Percentiles rank a stretch among this genome's conserved stretches.
Evolutionary conservation across 805 yeast genomes (phyloP).

Genomic region (Candida orba): DNA sequence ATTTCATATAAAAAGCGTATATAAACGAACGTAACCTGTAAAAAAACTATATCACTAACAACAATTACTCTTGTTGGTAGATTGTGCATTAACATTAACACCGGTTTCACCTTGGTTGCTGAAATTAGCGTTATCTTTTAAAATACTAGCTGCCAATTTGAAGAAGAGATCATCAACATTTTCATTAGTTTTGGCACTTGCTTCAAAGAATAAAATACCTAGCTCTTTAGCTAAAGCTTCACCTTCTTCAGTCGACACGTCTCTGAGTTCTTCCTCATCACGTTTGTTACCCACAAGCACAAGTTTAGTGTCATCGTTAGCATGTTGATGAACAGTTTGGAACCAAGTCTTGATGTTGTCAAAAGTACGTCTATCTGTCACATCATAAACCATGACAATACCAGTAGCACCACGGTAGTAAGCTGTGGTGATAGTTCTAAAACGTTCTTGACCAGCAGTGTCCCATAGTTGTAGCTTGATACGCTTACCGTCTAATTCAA

Average conservation of each 20-base stretch:
- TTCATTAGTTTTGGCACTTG: conserved; percentile 89
- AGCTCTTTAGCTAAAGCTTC: conserved; percentile 79
- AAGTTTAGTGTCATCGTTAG: conserved; percentile 91
- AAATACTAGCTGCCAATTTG: conserved; percentile 52
- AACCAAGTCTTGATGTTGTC: conserved; percentile 92
- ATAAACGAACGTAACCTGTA: neutral
- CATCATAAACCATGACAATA: conserved; percentile 76
- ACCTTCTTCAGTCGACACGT: conserved; percentile 86
- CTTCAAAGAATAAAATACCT: conserved; percentile 88
- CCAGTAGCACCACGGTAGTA: conserved; percentile 90
- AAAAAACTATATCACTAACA: conserved; percentile 11
- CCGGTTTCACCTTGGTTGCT: conserved; percentile 19
- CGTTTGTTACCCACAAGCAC: conserved; percentile 93
- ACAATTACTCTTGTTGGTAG: conserved; percentile 11
- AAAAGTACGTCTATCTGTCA: conserved; percentile 85
- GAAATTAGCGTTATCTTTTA: conserved; percentile 29
- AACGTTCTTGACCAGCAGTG: conserved; percentile 96
- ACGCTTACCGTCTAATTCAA: conserved; percentile 86
- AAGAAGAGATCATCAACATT: conserved; percentile 91
- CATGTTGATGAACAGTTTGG: conserved; percentile 92
- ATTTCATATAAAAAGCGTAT: neutral
- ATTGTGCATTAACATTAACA: conserved; percentile 17
- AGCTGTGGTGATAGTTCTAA: conserved; percentile 90
- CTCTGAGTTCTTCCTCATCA: conserved; percentile 84
- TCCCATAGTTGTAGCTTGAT: conserved; percentile 96